Evolutionary conservation across 1,139 yeast genomes (phyloP).

Genomic region (Blastobotrys arbuscula): DNA sequence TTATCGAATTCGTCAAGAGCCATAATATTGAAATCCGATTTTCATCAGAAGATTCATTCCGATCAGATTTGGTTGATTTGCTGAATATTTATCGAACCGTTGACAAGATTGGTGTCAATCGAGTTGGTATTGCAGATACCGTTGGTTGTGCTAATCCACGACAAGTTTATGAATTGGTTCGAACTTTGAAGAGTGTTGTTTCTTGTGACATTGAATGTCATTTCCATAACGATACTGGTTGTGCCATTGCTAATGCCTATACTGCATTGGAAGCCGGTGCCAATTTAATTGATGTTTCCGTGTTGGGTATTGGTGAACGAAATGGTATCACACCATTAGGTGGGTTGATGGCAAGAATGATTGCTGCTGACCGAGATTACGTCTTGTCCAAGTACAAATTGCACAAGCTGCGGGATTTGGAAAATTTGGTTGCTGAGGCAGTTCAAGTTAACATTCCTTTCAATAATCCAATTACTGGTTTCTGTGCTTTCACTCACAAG

Average conservation of each 20-base stretch:
- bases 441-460: constrained; percentile 96
- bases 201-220: constrained; percentile 98
- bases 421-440: constrained; percentile 93
- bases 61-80: constrained; percentile 93
- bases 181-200: constrained; percentile 88
- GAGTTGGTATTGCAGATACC: constrained; percentile 99
- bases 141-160: constrained; percentile 99
- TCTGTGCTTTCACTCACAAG: constrained; percentile 99
- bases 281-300: constrained; percentile 87
- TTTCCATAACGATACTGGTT: constrained; percentile 98
- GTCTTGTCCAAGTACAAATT: constrained; percentile 92
- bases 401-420: constrained; percentile 93
- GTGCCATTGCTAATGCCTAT: constrained; percentile 98
- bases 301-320: constrained; percentile 97
- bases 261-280: constrained; percentile 99
- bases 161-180: constrained; percentile 94
- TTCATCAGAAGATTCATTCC: constrained; percentile 95
- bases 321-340: constrained; percentile 98
- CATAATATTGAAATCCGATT: constrained; percentile 97
- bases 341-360: constrained; percentile 98
- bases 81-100: constrained; percentile 95
- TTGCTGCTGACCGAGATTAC: constrained; percentile 96
- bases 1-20: constrained; percentile 93
- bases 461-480: constrained; percentile 98
- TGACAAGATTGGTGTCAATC: constrained; percentile 94